phyloP scores from a whole-genome alignment of 2,329 filamentous ascomycete genomes.

The Grosmannia huntii region DNA sequence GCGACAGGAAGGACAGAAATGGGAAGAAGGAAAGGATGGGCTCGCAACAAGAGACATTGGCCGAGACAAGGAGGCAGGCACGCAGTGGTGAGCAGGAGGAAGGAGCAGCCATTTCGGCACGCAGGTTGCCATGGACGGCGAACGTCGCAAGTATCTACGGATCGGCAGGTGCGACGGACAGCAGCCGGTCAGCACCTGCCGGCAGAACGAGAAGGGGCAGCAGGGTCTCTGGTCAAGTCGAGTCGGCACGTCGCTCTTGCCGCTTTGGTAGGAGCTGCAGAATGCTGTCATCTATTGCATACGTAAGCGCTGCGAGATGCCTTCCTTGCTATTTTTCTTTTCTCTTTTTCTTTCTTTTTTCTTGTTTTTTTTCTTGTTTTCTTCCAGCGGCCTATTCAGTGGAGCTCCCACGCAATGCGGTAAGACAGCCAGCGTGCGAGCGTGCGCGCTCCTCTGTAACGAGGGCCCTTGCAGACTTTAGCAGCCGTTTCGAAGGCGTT shows the following conservation, averaged over 20 bases:
- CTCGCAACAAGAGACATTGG: background rate
- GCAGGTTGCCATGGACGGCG: background rate
- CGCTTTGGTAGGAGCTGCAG: background rate
- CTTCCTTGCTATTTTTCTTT: too few species aligned
- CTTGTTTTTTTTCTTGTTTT: background rate
- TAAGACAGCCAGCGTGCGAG: background rate
- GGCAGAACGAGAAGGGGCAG: background rate
- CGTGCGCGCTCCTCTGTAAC: background rate
- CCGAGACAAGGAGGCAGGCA: background rate
- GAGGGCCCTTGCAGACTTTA: background rate
- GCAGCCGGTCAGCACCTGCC: background rate
- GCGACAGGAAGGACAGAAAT: background rate
- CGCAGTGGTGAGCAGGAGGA: background rate
- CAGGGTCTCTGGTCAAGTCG: background rate
- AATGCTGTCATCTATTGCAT: background rate
- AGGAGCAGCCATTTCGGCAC: background rate
- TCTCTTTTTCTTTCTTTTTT: too few species aligned
- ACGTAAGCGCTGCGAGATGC: background rate
- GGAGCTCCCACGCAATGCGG: background rate
- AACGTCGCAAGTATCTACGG: background rate
- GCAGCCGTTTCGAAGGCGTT: background rate
- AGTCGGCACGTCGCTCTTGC: background rate
- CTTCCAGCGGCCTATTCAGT: background rate
- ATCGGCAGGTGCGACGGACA: background rate
- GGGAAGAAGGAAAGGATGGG: background rate